Conservation (phyloP, 768 basidiomycete species). For the Auricularia heimuer region DNA sequence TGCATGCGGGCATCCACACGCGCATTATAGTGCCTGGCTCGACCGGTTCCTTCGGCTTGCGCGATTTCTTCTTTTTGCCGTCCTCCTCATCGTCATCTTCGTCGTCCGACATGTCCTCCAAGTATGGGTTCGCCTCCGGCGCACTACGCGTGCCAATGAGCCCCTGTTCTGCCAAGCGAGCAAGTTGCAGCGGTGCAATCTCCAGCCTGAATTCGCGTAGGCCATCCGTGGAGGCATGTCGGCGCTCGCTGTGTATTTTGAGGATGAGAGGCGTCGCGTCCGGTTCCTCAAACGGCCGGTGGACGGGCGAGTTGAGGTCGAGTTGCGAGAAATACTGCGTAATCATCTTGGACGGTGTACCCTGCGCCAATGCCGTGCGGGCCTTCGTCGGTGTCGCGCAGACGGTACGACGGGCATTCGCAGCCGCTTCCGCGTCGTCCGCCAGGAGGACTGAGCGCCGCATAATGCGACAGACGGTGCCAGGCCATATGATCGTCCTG, state of each 20-base stretch:
- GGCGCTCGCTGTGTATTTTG: conserved; percentile 55
- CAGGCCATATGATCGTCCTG: conserved; percentile 72
- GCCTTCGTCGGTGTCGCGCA: conserved; percentile 34
- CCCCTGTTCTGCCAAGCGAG: conserved; percentile 53
- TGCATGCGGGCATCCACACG: conserved; percentile 77
- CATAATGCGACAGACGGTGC: conserved; percentile 58
- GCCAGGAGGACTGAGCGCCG: conserved; percentile 49
- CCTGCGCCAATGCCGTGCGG: conserved; percentile 21
- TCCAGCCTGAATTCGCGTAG: conserved; percentile 75
- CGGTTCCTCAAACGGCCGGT: conserved; percentile 22
- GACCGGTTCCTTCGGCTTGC: conserved; percentile 31
- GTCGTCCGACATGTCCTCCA: conserved; percentile 41
- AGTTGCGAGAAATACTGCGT: conserved; percentile 45
- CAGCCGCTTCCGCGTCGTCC: conserved; percentile 21
- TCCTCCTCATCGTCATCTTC: conserved; percentile 40
- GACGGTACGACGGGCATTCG: conserved; percentile 1
- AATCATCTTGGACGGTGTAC: conserved; percentile 44
- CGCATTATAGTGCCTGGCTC: conserved; percentile 50
- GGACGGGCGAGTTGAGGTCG: conserved; percentile 19
- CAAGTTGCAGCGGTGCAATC: conserved; percentile 56
- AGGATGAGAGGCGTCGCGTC: conserved; percentile 40
- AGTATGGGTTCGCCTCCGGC: conserved; percentile 30
- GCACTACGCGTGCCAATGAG: conserved; percentile 49
- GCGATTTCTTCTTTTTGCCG: conserved; percentile 21
- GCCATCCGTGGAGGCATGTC: conserved; percentile 60